Conservation (phyloP, 1,139 yeast species). For the Trichomonascaceae sp. region DNA sequence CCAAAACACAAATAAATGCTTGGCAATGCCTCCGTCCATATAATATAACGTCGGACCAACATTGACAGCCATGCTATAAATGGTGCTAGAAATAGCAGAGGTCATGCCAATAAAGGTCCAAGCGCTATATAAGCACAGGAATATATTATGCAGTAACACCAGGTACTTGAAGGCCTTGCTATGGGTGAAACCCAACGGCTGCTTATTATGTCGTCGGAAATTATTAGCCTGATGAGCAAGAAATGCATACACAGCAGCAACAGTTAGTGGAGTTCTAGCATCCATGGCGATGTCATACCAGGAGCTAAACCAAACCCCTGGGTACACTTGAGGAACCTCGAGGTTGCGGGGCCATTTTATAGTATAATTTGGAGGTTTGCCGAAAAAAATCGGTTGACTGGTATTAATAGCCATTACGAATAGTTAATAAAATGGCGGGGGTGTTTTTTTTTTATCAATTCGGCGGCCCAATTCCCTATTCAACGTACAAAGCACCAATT, state of each 20-base stretch:
- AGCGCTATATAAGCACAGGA: conserved; percentile 58
- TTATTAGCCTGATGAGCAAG: conserved; percentile 54
- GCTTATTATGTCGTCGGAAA: conserved; percentile 40
- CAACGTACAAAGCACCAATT: neutral
- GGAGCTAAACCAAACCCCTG: conserved; percentile 24
- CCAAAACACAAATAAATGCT: conserved; percentile 38
- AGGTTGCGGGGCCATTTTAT: conserved; percentile 28
- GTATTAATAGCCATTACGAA: neutral
- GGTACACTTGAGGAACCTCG: conserved; percentile 26
- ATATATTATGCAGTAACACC: conserved; percentile 57
- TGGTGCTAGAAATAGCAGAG: conserved; percentile 39
- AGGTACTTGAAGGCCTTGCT: conserved; percentile 45
- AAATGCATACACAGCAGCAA: conserved; percentile 55
- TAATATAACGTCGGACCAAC: conserved; percentile 19
- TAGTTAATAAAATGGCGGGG: neutral
- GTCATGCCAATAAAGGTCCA: conserved; percentile 73
- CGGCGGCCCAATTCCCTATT: neutral
- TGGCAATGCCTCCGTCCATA: conserved; percentile 10
- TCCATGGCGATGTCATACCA: conserved; percentile 36
- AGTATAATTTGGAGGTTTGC: conserved; percentile 24
- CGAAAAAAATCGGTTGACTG: conserved; percentile 6
- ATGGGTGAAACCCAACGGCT: conserved; percentile 49
- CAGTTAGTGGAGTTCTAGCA: conserved; percentile 46
- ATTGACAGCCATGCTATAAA: conserved; percentile 18
- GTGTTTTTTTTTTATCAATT: too few species aligned